These are phyloP conservation scores for Sporothrix variecibatus DNA, from an alignment of 2,329 filamentous ascomycete species.

Conservation along the genomic window DNA sequence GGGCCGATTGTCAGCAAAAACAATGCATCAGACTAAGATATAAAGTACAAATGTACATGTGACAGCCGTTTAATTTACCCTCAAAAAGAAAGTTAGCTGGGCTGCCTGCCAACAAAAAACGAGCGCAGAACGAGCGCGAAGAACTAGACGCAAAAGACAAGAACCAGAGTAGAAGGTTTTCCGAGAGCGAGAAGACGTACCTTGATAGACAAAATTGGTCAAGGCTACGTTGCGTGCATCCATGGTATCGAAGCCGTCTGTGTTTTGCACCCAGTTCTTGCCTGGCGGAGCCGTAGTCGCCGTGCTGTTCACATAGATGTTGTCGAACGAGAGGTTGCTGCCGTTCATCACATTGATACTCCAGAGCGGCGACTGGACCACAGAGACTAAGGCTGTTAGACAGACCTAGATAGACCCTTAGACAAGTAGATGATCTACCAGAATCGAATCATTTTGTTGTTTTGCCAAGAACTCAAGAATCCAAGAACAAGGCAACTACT, in stretches of 20 bases:
- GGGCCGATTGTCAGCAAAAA: constrained; percentile 2
- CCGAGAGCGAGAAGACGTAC: constrained; percentile 32
- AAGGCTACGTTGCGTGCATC: constrained; percentile 52
- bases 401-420: not conserved
- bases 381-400: constrained; percentile 40
- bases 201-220: constrained; percentile 55
- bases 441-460: not conserved
- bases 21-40: not conserved
- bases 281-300: constrained; percentile 52
- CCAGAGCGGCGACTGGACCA: constrained; percentile 56
- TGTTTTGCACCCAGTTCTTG: constrained; percentile 59
- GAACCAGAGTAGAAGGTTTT: not conserved
- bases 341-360: constrained; percentile 60
- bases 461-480: no score
- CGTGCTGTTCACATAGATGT: constrained; percentile 54
- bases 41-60: not conserved
- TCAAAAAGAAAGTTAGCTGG: not conserved
- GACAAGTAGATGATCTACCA: not conserved
- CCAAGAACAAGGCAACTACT: not conserved
- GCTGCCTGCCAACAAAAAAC: not conserved
- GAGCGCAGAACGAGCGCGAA: not conserved
- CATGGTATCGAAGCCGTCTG: constrained; percentile 60
- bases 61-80: not conserved
- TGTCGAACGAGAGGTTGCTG: constrained; percentile 53
- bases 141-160: not conserved